Base-by-base conservation (phyloP, 179 eudicot genomes). In the Silene vulgaris region DNA sequence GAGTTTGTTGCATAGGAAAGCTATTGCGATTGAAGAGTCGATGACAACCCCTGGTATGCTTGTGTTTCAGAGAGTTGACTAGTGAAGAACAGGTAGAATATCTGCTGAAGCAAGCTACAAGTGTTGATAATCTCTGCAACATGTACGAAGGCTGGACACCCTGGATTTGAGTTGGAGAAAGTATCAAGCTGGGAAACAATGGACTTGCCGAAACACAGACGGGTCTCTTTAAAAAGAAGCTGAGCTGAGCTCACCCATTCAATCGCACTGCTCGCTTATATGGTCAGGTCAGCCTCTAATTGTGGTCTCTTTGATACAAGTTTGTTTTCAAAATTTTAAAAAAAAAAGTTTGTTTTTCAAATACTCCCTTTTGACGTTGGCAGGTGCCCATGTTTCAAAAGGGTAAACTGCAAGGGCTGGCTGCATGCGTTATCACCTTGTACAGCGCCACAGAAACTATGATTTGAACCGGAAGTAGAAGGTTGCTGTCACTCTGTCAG, bases 131-230 rank as follows among this genome's bases (percentile, higher is more conserved):
- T 77, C 97, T 93, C 75, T 93, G 99, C 86, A 95, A 89, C 80
- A 95, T 95, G 99, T 95, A 95, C 65, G 99, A 95, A 86, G 99
- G 99, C 69, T 95, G 99, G 99, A 95, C 99, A 73, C 96, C 99
- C 37, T 95, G 99, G 99, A 92, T 95, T 80, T 95, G 87, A 93
- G 40, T 72, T 52, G 67, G 77, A 68, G 30, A 70, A 56, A 71
- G 40, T 72, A n/a, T 37, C 29, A 19, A 71, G 59, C 54, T 40
- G 72, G 54, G 37, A 43, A 43, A 48, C 71, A 71, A 6, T 57
- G 65, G 52, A 30, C 48, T 45, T 69, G 26, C 17, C 60, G 20
- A 56, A 56, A 56, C 5, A 16, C 8, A 0, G 60, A 52, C 20
- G 4, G 20, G 60, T 56, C 6, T 56, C 20, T 56, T 4, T 56